Conservation (phyloP, 306 rosid species). For the Rubus idaeus region DNA sequence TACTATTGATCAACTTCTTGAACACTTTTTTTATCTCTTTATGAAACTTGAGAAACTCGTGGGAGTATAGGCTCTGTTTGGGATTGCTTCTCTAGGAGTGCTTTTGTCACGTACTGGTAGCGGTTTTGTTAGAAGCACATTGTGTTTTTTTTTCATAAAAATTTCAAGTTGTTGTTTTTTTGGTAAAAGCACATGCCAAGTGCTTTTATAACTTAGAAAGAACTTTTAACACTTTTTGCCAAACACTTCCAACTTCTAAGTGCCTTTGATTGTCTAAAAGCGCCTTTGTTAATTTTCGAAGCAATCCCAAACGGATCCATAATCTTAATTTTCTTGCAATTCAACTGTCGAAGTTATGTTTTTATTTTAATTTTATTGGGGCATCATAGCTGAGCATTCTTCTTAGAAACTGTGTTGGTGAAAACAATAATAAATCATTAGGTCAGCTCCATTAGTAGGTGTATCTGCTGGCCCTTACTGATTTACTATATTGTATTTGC, state of each 20-base stretch:
- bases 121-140: background rate
- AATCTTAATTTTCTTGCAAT: background rate
- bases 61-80: background rate
- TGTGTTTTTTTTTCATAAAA: background rate
- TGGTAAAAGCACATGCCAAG: background rate
- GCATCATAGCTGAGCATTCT: background rate
- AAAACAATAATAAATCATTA: background rate
- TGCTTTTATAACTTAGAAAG: background rate
- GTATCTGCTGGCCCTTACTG: too few species aligned
- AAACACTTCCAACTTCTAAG: background rate
- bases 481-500: conserved; percentile 33
- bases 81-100: background rate
- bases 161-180: background rate
- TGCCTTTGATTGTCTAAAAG: background rate
- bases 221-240: background rate
- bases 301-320: background rate
- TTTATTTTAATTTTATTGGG: background rate
- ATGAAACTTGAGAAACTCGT: conserved; percentile 10
- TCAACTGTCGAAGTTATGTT: background rate
- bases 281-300: background rate
- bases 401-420: background rate
- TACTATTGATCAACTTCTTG: conserved; percentile 8
- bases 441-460: too few species aligned
- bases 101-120: background rate
- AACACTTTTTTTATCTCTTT: background rate